These are phyloP conservation scores for Scheffersomyces quercinus DNA, from an alignment of 1,139 yeast genomes.

Conservation along the genomic window DNA sequence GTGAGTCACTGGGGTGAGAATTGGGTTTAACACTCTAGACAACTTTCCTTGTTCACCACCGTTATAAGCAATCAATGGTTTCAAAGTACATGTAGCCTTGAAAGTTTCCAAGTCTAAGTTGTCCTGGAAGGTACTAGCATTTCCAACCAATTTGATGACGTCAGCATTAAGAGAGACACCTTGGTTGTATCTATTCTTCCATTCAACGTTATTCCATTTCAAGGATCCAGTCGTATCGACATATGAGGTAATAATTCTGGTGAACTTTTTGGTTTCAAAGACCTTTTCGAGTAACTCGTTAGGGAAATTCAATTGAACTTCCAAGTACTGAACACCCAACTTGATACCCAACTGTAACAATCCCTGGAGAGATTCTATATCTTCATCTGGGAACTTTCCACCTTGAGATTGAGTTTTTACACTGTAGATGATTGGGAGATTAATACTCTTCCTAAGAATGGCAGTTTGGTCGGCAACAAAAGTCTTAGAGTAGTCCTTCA, in stretches of 20 bases:
- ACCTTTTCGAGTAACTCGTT: conserved; percentile 29
- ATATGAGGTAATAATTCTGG: conserved; percentile 79
- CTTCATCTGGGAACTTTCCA: conserved; percentile 63
- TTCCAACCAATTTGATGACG: conserved; percentile 80
- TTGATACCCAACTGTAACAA: conserved; percentile 66
- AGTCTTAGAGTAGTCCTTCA: conserved; percentile 48
- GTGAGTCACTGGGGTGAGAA: conserved; percentile 85
- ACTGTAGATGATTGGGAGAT: conserved; percentile 79
- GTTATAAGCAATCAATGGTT: conserved; percentile 82
- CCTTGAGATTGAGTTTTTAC: conserved; percentile 80
- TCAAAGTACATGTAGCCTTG: conserved; percentile 48
- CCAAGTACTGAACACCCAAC: conserved; percentile 60
- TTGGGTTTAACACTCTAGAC: conserved; percentile 71
- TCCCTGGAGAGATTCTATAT: conserved; percentile 45
- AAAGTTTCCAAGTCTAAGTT: conserved; percentile 72
- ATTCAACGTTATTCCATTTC: conserved; percentile 68
- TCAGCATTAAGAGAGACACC: conserved; percentile 71
- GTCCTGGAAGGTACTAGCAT: conserved; percentile 63
- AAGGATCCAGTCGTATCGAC: conserved; percentile 67
- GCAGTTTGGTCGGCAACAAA: conserved; percentile 79
- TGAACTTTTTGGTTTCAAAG: conserved; percentile 47
- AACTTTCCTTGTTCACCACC: conserved; percentile 77
- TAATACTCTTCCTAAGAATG: conserved; percentile 57
- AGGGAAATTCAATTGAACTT: conserved; percentile 51
- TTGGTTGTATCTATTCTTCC: conserved; percentile 71